Evolutionary conservation across 23 red algal species (phyloP), one percentile per base, ranked within the genome.

Genomic region (Gracilaria gracilis): DNA sequence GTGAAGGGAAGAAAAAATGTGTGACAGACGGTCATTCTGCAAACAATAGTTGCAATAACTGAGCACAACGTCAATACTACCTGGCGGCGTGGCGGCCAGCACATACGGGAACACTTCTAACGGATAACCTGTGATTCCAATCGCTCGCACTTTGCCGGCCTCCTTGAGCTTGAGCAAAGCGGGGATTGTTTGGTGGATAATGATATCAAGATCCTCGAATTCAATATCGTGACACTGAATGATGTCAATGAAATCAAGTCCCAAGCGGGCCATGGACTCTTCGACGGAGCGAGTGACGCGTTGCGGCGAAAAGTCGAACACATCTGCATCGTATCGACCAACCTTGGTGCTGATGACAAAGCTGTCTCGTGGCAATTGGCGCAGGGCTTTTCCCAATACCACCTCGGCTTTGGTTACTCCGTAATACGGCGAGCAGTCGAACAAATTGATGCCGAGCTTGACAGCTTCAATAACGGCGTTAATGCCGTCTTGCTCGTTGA

Each of bases 161-260:
- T 91, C 70, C 46, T 86, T 88, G 17, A 98, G 70, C 31, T 86
- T 20, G 20, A 66, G 25, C 47, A 98, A 49, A 15, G 96, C 92
- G 24, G 96, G 96, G 25, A 98, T 72, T 12, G 96, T 94, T 66
- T 98, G 91, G 24, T 64, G 70, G n/a, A 69, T 80, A 28, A 98
- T 86, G 61, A 90, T 80, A 73, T 95, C 93, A 53, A 95, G 40
- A 82, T 91, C 93, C 0, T 47, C 93, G 77, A 99, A 99, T 86
- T 99, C 97, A 28, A 99, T 94, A 70, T 99, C 97, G 78, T 99
- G 97, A 79, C 97, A 99, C 49, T 95, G 97, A 50, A 99, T 95
- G 32, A 99, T 90, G 67, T 99, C 97, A 39, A 99, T 61, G 57
- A 67, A 74, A 50, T 90, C 82, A 7, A 96, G 92, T 15, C 83